phyloP scores from a whole-genome alignment of 1,139 yeast species.

The Debaryomyces udenii region DNA sequence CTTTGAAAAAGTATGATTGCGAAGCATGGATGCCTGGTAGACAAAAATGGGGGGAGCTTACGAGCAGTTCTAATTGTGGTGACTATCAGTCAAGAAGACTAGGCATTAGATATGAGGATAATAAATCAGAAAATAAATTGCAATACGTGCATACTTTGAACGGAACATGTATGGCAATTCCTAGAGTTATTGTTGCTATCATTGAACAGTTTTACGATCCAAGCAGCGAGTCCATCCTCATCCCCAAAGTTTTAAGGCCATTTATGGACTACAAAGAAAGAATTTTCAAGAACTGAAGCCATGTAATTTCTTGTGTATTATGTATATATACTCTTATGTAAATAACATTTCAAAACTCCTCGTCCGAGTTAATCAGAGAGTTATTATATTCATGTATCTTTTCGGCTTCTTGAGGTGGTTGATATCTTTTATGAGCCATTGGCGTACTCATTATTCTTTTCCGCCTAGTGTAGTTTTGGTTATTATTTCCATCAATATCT shows the following conservation, averaged over 20 bases:
- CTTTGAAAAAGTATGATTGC: conserved; percentile 86
- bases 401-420: conserved; percentile 5
- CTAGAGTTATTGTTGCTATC: conserved; percentile 85
- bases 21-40: conserved; percentile 99
- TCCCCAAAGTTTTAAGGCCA: conserved; percentile 71
- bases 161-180: conserved; percentile 96
- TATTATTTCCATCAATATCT: conserved; percentile 19
- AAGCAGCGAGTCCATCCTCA: conserved; percentile 49
- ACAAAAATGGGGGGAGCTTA: conserved; percentile 88
- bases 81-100: conserved; percentile 89
- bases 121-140: conserved; percentile 31
- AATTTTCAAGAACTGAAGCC: conserved; percentile 25
- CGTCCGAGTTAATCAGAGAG: conserved; percentile 28
- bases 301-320: not conserved
- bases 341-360: conserved; percentile 14
- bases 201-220: conserved; percentile 82
- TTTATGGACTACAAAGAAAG: conserved; percentile 64
- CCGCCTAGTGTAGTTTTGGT: conserved; percentile 4
- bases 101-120: conserved; percentile 57
- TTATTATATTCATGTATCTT: conserved; percentile 11
- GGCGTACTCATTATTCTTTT: conserved; percentile 42
- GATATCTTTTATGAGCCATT: conserved; percentile 7
- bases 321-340: conserved; percentile 11
- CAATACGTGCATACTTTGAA: conserved; percentile 80
- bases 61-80: conserved; percentile 89